A percentile compares a stretch with the other conserved stretches of the same genome.
These are phyloP conservation scores for Physaria fendleri DNA, from an alignment of 345 rosid species.

Conservation along the genomic window DNA sequence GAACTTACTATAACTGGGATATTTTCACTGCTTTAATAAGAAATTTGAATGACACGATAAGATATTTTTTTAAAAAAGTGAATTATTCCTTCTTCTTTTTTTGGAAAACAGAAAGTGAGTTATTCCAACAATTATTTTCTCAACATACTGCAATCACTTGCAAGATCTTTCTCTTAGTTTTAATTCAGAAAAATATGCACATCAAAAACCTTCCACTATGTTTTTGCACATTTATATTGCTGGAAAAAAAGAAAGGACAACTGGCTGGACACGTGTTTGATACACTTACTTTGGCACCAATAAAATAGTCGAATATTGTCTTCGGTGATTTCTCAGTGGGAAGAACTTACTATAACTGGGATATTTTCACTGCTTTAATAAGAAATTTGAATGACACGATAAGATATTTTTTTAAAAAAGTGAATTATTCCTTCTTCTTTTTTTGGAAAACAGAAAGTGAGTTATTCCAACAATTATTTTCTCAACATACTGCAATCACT, in stretches of 20 bases:
- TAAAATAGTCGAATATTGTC: no score
- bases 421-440: neutral
- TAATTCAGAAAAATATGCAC: neutral
- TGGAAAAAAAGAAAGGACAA: no score
- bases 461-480: neutral
- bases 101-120: neutral
- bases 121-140: neutral
- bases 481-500: neutral
- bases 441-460: neutral
- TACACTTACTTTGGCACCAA: no score
- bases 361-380: neutral
- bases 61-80: no score
- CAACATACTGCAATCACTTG: neutral
- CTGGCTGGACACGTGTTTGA: no score
- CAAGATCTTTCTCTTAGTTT: neutral
- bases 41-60: neutral
- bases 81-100: no score
- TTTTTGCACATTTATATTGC: constrained; percentile 18
- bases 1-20: neutral
- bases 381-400: neutral
- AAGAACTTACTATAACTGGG: no score
- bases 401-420: neutral
- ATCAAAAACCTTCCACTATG: neutral
- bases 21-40: neutral
- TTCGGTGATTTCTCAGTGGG: no score